Base-by-base conservation (phyloP, 164 flowering plant species). In the Akebia trifoliata region DNA sequence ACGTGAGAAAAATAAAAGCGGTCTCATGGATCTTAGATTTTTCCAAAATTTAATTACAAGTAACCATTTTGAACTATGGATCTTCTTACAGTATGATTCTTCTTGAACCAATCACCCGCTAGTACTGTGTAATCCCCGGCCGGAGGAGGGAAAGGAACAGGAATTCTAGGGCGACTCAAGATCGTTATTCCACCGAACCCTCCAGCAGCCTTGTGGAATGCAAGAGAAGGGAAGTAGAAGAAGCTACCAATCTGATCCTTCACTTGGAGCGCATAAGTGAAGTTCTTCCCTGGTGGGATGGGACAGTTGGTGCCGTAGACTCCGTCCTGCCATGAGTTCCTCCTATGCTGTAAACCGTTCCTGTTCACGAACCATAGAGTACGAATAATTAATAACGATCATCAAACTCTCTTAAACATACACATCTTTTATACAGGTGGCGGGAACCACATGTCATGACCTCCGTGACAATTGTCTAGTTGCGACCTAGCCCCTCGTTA, bases 261-360 rank as follows among this genome's bases (percentile, higher is more conserved):
- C 30, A 73, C 90, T 76, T 92, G 98, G 34, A 92, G 82, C 20
- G 70, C 56, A 56, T 92, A 92, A n/a, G 98, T 93, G 76, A 87
- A 81, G 77, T 93, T 93, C 67, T 70, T 70, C 8, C 95, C 82
- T 1, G 98, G 97, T n/a, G 76, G 90, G 60, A 93, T 93, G 12
- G 97, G 97, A 59, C 99, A 93, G 65, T 61, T 87, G 3, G 99
- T 93, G 24, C 99, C 99, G 20, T 47, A 66, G 5, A 82, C 79
- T 46, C 99, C 99, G 72, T 90, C 97, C 57, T 87, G 85, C 88
- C 88, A 93, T 60, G 99, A 93, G 52, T 90, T 93, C 74, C 82
- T 86, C 67, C 99, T 86, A 28, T 93, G 93, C 69, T 90, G 99
- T 36, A 93, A 22, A 5, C 99, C 99, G 66, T 90, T 78, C 99